Conservation (phyloP, 2,329 filamentous ascomycete genomes). For the Colletotrichum tanaceti region DNA sequence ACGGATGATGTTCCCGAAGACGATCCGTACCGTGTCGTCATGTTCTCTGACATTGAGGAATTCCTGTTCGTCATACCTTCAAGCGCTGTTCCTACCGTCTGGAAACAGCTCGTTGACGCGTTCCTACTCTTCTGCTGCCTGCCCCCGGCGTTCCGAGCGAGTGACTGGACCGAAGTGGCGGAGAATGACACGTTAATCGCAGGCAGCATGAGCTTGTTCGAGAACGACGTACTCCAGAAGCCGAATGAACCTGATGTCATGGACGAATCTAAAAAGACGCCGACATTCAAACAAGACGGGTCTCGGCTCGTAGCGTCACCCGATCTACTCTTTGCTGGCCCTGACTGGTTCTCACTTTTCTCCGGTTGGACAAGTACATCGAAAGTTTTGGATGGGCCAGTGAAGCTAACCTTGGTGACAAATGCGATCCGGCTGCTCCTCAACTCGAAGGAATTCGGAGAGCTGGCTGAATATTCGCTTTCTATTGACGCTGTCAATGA, state of each 20-base stretch:
- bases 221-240: conserved; percentile 22
- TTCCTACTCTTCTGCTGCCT: conserved; percentile 77
- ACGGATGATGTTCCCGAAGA: conserved; percentile 80
- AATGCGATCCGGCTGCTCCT: conserved; percentile 70
- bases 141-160: conserved; percentile 59
- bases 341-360: conserved; percentile 59
- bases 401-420: conserved; percentile 60
- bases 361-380: conserved; percentile 43
- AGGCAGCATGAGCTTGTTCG: conserved; percentile 18
- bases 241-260: conserved; percentile 30
- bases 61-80: conserved; percentile 67
- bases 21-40: conserved; percentile 84
- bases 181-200: conserved; percentile 44
- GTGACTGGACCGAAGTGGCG: conserved; percentile 48
- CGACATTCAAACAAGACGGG: conserved; percentile 47
- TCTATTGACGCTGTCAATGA: conserved; percentile 72
- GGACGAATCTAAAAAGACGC: conserved; percentile 29
- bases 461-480: conserved; percentile 76
- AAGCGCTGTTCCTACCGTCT: conserved; percentile 49
- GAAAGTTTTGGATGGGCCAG: conserved; percentile 45
- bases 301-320: conserved; percentile 51
- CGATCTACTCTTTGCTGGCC: conserved; percentile 65
- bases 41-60: conserved; percentile 79
- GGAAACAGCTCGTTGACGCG: conserved; percentile 70
- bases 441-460: conserved; percentile 55